Conservation (phyloP, 2,329 filamentous ascomycete species). For the Raffaelea ambrosiae region DNA sequence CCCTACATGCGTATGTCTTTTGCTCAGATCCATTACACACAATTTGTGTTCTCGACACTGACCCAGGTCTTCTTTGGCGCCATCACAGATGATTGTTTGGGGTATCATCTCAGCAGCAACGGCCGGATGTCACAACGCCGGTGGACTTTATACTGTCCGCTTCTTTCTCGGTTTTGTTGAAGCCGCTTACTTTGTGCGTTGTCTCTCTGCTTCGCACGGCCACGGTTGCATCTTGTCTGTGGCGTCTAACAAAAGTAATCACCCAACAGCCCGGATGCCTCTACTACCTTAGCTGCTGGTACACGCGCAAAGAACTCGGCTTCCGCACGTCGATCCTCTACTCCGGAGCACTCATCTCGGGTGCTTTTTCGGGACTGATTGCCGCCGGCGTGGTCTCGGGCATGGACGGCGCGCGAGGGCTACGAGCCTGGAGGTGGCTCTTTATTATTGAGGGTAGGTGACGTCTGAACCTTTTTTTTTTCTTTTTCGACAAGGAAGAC, state of each 20-base stretch:
- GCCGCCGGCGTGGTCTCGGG: conserved; percentile 52
- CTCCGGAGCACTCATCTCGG: conserved; percentile 55
- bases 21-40: conserved; percentile 17
- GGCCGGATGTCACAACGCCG: conserved; percentile 24
- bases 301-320: conserved; percentile 55
- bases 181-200: conserved; percentile 22
- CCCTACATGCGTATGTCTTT: conserved; percentile 28
- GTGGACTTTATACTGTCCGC: conserved; percentile 28
- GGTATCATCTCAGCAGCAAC: conserved; percentile 35
- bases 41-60: too few species aligned
- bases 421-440: conserved; percentile 29
- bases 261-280: conserved; percentile 10
- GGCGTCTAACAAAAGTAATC: neutral
- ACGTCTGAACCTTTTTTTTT: too few species aligned
- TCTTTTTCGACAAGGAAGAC: too few species aligned
- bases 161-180: conserved; percentile 36
- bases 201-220: neutral
- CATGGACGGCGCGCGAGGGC: conserved; percentile 39
- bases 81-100: conserved; percentile 35
- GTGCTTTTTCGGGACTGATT: conserved; percentile 56
- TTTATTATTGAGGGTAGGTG: conserved; percentile 28
- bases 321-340: conserved; percentile 48
- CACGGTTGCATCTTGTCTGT: neutral
- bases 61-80: neutral
- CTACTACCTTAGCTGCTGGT: conserved; percentile 47